Evolutionary conservation across 768 basidiomycete species (phyloP), one percentile per base, ranked within the genome.

Genomic region (Kwoniella dejecticola): DNA sequence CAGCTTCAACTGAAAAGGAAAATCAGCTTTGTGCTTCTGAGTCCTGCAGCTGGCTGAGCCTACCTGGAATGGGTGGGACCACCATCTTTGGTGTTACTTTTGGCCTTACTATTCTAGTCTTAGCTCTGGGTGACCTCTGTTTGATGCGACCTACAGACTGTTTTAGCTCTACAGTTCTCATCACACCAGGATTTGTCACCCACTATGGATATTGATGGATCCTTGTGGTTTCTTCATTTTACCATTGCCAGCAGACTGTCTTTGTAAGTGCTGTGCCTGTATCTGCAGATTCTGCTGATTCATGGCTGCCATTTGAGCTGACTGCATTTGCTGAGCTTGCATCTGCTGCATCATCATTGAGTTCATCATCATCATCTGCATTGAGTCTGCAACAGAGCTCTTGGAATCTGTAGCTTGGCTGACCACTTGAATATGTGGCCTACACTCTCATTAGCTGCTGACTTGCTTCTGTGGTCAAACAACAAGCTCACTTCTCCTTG

Each of bases 341-440:
- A 70, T 68, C 29, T 73, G 72, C 56, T 73, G 72, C 58, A 62
- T 63, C 72, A 68, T 65, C 69, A 73, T 69, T 56, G 65, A 64
- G 26, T 60, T 69, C 69, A 73, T 70, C 71, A 73, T 73, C 36
- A 64, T 47, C 66, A 70, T 65, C 38, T 70, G 69, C 71, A 73
- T 70, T 29, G 54, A 33, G 19, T 63, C 58, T 10, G 57, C 57
- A 17, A 57, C 26, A 30, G 44, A 47, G 4, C 29, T 27, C 24
- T 48, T 52, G 17, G 26, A 17, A 7, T 60, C 56, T 36, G 29
- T 17, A 31, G 27, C 36, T 45, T 60, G 52, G 11, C 24, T 53
- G 8, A 60, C 38, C 17, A 60, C 42, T 44, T 60, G 59, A 26
- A 47, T 47, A 40, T 42, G 57, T n/a, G 40, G 66, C 31, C 53